Evolutionary conservation across 345 rosid species (phyloP), one percentile per base, ranked within the genome.

Genomic region (Xanthoceras sorbifolium): DNA sequence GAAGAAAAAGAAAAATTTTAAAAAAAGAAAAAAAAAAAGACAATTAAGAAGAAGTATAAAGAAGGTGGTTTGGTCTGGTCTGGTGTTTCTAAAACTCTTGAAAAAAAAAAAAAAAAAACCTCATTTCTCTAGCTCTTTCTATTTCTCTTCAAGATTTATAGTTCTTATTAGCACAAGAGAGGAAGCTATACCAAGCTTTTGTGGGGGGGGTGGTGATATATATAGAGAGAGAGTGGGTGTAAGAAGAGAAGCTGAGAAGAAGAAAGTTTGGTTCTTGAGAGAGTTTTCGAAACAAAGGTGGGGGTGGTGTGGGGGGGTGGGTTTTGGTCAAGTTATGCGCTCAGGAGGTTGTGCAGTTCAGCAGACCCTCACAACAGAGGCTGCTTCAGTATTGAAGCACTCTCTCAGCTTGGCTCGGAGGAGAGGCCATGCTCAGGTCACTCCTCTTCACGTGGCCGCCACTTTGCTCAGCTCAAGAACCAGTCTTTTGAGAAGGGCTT

Each of bases 341-440:
- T 87, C 97, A 88, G 97, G 97, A 84, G 90, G 87, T 80, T 89
- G 90, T 82, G 87, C 98, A 79, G 92, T 87, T 69, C 97, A 92
- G 89, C 97, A 94, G 92, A 92, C 97, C 89, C 98, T 94, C 86
- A 90, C 97, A 68, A 80, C 93, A 46, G 98, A 94, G 97, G 98
- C 97, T 88, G 98, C 97, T 90, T 90, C 97, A 77, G 92, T 84
- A 9, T 73, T 94, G 92, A 92, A 91, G 96, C 97, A 94, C 83
- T 94, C 97, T 83, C 97, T 94, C 9, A 82, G 84, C 86, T 86
- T 91, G 76, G 98, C 97, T 46, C 82, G 94, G 84, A 72, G 96
- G 87, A 85, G 98, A 76, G 96, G 97, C 85, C 98, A 94, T 90
- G 94, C 96, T 75, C 98, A 94, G 82, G 89, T 87, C 85, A 94